phyloP scores from a whole-genome alignment of 2,329 filamentous ascomycete species.

The Aspergillus pseudoterreus region DNA sequence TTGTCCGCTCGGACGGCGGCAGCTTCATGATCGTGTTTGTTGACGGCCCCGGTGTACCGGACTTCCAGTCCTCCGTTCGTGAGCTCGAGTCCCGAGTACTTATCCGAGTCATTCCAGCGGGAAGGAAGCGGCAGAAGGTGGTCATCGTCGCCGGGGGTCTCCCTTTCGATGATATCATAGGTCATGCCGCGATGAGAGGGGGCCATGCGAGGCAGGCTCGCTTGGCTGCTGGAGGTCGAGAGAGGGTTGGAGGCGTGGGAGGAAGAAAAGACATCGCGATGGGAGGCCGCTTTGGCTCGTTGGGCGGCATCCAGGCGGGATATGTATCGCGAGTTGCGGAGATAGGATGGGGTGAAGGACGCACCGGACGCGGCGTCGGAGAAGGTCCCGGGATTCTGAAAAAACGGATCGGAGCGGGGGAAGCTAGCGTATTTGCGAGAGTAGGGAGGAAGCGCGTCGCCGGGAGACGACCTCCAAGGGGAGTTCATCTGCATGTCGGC shows the following conservation, averaged over 20 bases:
- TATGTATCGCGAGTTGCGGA: slow-evolving; percentile 73
- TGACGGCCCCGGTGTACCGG: slow-evolving; percentile 54
- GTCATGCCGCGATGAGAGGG: slow-evolving; percentile 72
- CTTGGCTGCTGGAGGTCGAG: slow-evolving; percentile 56
- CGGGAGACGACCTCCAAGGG: slow-evolving; percentile 44
- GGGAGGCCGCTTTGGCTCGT: slow-evolving; percentile 54
- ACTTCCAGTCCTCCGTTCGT: slow-evolving; percentile 70
- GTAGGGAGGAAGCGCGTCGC: slow-evolving; percentile 42
- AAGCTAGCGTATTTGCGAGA: slow-evolving; percentile 45
- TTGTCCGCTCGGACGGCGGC: slow-evolving; percentile 78
- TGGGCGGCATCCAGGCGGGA: slow-evolving; percentile 69
- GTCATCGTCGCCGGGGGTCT: slow-evolving; percentile 58
- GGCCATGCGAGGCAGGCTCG: slow-evolving; percentile 56
- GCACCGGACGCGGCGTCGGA: slow-evolving; percentile 24
- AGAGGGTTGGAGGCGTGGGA: slow-evolving; percentile 43
- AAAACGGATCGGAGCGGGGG: slow-evolving; percentile 26
- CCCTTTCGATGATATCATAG: slow-evolving; percentile 79
- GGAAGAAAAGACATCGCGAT: slow-evolving; percentile 47
- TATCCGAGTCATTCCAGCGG: slow-evolving; percentile 78
- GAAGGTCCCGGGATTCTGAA: slow-evolving; percentile 20
- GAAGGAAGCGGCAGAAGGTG: slow-evolving; percentile 68
- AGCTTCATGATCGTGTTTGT: slow-evolving; percentile 68
- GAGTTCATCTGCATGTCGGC: slow-evolving; percentile 48
- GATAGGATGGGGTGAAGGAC: slow-evolving; percentile 75
- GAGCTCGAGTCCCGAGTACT: slow-evolving; percentile 69